A percentile compares a stretch with the other conserved stretches of the same genome.
Evolutionary conservation across 495 filamentous ascomycete genomes (phyloP).

Genomic region (Xylaria acuta): DNA sequence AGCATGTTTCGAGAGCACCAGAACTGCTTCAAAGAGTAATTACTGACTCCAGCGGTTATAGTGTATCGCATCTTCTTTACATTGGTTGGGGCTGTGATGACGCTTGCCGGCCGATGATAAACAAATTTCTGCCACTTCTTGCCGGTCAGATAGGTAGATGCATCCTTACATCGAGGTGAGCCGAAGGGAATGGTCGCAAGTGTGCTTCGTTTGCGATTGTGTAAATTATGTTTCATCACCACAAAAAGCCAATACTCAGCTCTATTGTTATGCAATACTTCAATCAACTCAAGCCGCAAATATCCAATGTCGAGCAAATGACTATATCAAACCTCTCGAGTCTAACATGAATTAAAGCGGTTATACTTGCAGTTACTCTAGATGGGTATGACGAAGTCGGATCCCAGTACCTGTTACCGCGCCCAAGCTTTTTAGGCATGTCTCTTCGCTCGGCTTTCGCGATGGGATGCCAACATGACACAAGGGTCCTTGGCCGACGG

Average conservation of each 20-base stretch:
- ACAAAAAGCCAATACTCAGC: background rate
- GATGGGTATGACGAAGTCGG: background rate
- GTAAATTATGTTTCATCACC: background rate
- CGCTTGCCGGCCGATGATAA: background rate
- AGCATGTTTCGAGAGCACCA: too few species aligned
- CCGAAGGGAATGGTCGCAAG: background rate
- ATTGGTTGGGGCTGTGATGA: background rate
- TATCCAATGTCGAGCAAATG: background rate
- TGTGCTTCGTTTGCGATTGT: background rate
- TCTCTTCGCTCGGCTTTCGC: background rate
- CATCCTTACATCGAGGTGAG: background rate
- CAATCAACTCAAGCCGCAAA: background rate
- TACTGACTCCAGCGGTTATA: too few species aligned
- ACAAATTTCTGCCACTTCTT: background rate
- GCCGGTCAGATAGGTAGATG: background rate
- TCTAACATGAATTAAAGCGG: background rate
- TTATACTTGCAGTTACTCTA: background rate
- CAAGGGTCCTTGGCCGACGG: background rate
- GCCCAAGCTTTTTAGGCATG: background rate
- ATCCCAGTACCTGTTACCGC: background rate
- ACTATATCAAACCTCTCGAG: background rate
- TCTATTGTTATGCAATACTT: background rate
- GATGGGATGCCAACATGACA: background rate
- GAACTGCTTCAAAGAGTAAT: too few species aligned
- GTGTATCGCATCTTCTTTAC: conserved; percentile 27